A percentile compares a stretch with the other conserved stretches of the same genome.
These are phyloP conservation scores for Meyerozyma smithsonii DNA, from an alignment of 1,139 yeast species.

Conservation along the genomic window DNA sequence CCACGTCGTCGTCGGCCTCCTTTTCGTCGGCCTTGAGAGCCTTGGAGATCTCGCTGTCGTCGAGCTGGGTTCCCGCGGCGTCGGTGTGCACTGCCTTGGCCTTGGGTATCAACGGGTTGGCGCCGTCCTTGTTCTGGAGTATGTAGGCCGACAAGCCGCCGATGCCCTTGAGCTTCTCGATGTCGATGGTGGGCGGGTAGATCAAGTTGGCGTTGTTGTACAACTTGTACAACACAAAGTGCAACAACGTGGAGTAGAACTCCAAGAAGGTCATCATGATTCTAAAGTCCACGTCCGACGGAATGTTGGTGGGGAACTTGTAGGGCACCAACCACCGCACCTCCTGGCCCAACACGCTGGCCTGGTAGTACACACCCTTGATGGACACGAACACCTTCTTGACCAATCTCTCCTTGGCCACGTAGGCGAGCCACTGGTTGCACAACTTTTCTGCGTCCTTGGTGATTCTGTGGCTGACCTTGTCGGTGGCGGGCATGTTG, in stretches of 20 bases:
- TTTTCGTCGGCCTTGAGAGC: constrained; percentile 48
- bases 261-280: constrained; percentile 96
- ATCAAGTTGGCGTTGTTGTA: constrained; percentile 81
- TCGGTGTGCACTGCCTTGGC: constrained; percentile 17
- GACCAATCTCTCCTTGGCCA: constrained; percentile 77
- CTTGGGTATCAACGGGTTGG: constrained; percentile 38
- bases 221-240: constrained; percentile 79
- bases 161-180: constrained; percentile 67
- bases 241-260: constrained; percentile 87
- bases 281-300: constrained; percentile 90
- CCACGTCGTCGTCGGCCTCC: constrained; percentile 31
- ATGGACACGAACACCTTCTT: constrained; percentile 92
- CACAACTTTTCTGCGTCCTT: constrained; percentile 82
- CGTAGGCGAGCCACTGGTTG: constrained; percentile 93
- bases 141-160: constrained; percentile 89
- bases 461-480: constrained; percentile 72
- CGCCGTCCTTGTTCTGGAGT: constrained; percentile 41
- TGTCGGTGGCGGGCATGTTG: constrained; percentile 90
- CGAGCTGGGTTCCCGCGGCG: constrained; percentile 31
- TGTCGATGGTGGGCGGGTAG: constrained; percentile 86
- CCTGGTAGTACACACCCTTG: constrained; percentile 96
- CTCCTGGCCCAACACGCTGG: constrained; percentile 84
- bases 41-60: constrained; percentile 40
- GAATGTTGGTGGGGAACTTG: constrained; percentile 94
- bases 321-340: constrained; percentile 95